Evolutionary conservation across 257 asterid genomes (phyloP).

Genomic region (Primulina huaijiensis): DNA sequence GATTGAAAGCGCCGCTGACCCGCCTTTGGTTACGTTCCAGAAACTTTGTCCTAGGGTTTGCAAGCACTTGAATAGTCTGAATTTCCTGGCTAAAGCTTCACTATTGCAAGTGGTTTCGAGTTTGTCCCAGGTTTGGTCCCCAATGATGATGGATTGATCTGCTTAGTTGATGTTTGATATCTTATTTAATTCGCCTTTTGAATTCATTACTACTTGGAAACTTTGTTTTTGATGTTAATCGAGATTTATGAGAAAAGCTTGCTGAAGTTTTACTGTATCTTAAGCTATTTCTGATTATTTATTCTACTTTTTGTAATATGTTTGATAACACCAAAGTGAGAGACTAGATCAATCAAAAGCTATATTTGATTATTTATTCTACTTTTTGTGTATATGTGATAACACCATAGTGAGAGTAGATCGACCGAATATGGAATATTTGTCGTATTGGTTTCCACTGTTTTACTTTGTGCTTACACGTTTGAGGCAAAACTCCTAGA

Average conservation of each 20-base stretch:
- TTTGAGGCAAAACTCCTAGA: conserved; percentile 13
- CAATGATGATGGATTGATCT: not conserved
- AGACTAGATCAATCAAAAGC: not conserved
- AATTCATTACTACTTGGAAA: not conserved
- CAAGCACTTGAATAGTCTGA: conserved; percentile 71
- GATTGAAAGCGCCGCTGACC: conserved; percentile 73
- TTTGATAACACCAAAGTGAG: conserved; percentile 18
- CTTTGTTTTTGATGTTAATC: not conserved
- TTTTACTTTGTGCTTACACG: conserved; percentile 9
- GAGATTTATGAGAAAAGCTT: not conserved
- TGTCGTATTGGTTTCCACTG: not conserved
- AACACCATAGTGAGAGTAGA: conserved; percentile 10
- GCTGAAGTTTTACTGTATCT: conserved; percentile 2
- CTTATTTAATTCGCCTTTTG: conserved; percentile 18
- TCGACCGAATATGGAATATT: conserved; percentile 1
- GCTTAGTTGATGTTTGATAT: conserved; percentile 15
- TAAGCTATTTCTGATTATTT: not conserved
- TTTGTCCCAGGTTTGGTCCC: conserved; percentile 71
- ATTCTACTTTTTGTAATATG: conserved; percentile 7
- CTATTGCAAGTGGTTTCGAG: conserved; percentile 81
- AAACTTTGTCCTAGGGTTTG: conserved; percentile 83
- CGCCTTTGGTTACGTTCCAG: conserved; percentile 67
- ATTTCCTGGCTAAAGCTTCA: conserved; percentile 87
- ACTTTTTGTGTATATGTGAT: conserved; percentile 17
- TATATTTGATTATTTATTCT: not conserved